phyloP scores from a whole-genome alignment of 768 basidiomycete genomes.

The Suillus subaureus region DNA sequence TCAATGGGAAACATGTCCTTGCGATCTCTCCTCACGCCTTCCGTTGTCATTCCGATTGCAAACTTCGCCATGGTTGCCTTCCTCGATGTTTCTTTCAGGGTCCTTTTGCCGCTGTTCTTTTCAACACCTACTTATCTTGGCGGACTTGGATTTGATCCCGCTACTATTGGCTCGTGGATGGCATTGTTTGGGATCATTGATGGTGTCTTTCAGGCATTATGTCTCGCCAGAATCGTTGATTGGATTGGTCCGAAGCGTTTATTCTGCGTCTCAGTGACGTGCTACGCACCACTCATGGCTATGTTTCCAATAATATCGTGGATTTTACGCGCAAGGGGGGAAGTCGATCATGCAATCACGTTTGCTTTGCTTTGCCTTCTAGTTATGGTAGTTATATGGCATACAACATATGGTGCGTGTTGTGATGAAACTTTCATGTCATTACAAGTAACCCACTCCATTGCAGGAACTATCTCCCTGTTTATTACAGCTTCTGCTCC shows the following conservation, averaged over 20 bases:
- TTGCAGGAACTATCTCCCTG: constrained; percentile 52
- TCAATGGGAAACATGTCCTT: constrained; percentile 31
- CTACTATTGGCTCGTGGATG: constrained; percentile 42
- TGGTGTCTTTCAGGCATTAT: constrained; percentile 42
- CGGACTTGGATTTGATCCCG: constrained; percentile 43
- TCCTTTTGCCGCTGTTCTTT: constrained; percentile 49
- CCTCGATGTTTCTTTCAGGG: constrained; percentile 41
- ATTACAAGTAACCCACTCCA: constrained; percentile 8
- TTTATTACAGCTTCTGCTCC: constrained; percentile 56
- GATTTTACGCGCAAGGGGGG: constrained; percentile 34
- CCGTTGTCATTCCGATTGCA: constrained; percentile 43
- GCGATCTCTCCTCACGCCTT: constrained; percentile 28
- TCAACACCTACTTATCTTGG: constrained; percentile 45
- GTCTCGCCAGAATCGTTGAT: constrained; percentile 42
- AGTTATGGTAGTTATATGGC: constrained; percentile 32
- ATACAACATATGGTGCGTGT: constrained; percentile 44
- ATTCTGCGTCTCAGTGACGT: constrained; percentile 40
- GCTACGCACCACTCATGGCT: constrained; percentile 41
- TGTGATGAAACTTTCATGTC: background rate
- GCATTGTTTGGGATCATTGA: constrained; percentile 38
- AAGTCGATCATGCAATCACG: constrained; percentile 40
- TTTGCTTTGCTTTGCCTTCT: constrained; percentile 34
- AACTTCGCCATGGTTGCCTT: constrained; percentile 47
- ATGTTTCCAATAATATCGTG: constrained; percentile 49
- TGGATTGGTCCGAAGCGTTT: constrained; percentile 44